Conservation (phyloP, 1,284 basidiomycete genomes). For the Ganoderma boninense region DNA sequence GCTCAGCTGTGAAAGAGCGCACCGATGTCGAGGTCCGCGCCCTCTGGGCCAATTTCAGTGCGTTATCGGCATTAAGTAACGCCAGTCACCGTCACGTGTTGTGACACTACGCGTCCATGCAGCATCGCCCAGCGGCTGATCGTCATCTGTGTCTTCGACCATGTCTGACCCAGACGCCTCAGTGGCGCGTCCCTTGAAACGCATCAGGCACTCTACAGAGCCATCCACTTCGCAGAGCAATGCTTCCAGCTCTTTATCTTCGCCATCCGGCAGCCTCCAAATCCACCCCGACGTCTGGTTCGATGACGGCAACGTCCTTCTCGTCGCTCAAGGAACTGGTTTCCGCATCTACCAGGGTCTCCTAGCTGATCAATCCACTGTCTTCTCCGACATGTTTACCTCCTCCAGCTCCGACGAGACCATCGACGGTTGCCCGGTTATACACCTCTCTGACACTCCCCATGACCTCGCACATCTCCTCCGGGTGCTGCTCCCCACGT, state of each 20-base stretch:
- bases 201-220: background rate
- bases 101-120: background rate
- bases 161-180: background rate
- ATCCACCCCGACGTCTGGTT: conserved; percentile 18
- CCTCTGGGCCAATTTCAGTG: too few relatives aligned
- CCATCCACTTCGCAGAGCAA: background rate
- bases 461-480: conserved; percentile 9
- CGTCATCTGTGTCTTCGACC: background rate
- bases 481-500: background rate
- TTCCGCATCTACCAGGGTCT: conserved; percentile 31
- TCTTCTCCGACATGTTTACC: conserved; percentile 32
- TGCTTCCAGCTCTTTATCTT: background rate
- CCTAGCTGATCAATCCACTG: conserved; percentile 28
- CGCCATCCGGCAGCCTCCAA: background rate
- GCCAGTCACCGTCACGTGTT: too few relatives aligned
- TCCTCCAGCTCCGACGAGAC: conserved; percentile 20
- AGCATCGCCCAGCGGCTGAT: too few relatives aligned
- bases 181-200: background rate
- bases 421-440: conserved; percentile 24
- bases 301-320: conserved; percentile 33
- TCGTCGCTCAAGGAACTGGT: conserved; percentile 20
- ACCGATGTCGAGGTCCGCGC: background rate
- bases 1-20: conserved; percentile 11
- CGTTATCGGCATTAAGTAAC: too few relatives aligned
- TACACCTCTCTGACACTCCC: conserved; percentile 26